Base-by-base conservation (phyloP, 164 flowering plant genomes). In the Santalum album region DNA sequence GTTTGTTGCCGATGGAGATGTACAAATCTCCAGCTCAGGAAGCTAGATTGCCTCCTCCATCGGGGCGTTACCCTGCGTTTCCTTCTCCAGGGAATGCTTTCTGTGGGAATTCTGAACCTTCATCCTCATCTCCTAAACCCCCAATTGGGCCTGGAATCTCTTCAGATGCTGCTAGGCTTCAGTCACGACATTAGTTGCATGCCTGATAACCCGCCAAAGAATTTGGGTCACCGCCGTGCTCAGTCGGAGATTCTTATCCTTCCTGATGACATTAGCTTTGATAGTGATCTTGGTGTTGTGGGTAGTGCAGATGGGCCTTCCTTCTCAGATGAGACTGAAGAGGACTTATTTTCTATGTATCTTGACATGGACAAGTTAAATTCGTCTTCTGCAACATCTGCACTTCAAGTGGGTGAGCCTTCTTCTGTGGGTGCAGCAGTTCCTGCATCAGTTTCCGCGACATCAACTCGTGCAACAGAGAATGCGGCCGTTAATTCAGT, bases 201-300 rank as follows among this genome's bases (percentile, higher is more conserved):
- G 99, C 79, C 89, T 7, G 99, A 89, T 60, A 85, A 78, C 52
- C 99, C 96, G 14, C 84, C 76, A 1, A 81, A 68, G 75, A 81
- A 75, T 40, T 44, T 70, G 25, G 97, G 99, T 17, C 99, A 92
- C 54, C 69, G 99, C n/a, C 84, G 99, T 39, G 99, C 97, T 2
- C 97, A 87, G 63, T 89, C 99, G 0, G 99, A 92, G 67, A 89
- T 92, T 53, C 79, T 92, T 27, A 84, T 92, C 43, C 84, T 92
- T 24, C 99, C 99, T 0, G 99, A 92, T 62, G 97, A 92, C 59
- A 71, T 89, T 27, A 85, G 86, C 73, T 92, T 92, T 38, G 97
- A 89, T 61, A 87, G 96, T 56, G 97, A 89, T 59, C 87, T 92
- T 26, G 99, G 99, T 19, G 82, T 88, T 40, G 94, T 89, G 29